A percentile compares a stretch with the other conserved stretches of the same genome.
Conservation (phyloP, 2,329 filamentous ascomycete genomes). For the Aspergillus aculeatinus region DNA sequence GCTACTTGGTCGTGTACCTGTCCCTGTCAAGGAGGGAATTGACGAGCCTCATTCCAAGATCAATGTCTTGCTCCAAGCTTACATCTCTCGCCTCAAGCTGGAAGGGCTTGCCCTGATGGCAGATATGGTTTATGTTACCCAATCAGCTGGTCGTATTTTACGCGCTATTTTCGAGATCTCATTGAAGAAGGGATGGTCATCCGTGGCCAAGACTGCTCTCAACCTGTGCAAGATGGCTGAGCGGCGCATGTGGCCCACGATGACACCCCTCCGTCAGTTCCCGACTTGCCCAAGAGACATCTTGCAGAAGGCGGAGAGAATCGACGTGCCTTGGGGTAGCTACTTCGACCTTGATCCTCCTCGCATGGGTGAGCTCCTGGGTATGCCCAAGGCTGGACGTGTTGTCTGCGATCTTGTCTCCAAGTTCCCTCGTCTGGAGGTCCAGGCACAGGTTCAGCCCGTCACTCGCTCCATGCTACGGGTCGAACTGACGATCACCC, state of each 20-base stretch:
- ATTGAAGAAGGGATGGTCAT: constrained; percentile 94
- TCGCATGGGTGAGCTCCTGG: constrained; percentile 90
- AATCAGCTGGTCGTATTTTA: constrained; percentile 93
- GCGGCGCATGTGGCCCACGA: constrained; percentile 99
- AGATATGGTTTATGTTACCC: constrained; percentile 97
- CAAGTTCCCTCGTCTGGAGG: constrained; percentile 89
- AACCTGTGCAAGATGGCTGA: constrained; percentile 99
- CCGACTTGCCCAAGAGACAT: constrained; percentile 78
- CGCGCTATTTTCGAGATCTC: constrained; percentile 95
- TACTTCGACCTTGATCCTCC: constrained; percentile 97
- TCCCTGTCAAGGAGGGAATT: constrained; percentile 95
- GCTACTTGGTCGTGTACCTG: constrained; percentile 81
- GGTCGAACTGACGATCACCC: constrained; percentile 85
- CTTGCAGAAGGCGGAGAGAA: constrained; percentile 86
- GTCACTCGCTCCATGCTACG: constrained; percentile 91
- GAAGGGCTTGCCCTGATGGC: constrained; percentile 96
- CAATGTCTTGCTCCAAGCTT: constrained; percentile 94
- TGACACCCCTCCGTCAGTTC: constrained; percentile 94
- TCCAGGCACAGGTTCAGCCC: constrained; percentile 91
- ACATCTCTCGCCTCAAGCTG: constrained; percentile 89
- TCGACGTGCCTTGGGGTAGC: constrained; percentile 87
- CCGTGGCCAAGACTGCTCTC: constrained; percentile 85
- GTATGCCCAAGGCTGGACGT: constrained; percentile 82
- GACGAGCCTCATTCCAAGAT: constrained; percentile 98
- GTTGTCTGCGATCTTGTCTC: constrained; percentile 81